These are phyloP conservation scores for Cryptosporidium canis DNA, from an alignment of 169 alveolate genomes.

Conservation along the genomic window DNA sequence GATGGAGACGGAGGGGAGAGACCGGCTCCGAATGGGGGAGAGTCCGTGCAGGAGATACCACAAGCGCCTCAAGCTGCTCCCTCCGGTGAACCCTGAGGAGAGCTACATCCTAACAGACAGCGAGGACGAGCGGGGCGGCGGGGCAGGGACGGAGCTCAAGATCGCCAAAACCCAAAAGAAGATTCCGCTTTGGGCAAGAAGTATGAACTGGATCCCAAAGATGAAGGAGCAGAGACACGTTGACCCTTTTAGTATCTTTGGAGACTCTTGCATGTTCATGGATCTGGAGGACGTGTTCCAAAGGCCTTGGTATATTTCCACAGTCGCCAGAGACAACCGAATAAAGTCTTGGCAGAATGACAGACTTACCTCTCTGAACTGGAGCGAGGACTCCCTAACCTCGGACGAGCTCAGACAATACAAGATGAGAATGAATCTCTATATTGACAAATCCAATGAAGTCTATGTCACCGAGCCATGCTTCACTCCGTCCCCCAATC, in stretches of 20 bases:
- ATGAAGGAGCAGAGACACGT: constrained; percentile 57
- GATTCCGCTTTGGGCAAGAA: constrained; percentile 71
- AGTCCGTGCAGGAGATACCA: constrained; percentile 71
- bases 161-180: constrained; percentile 9
- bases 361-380: constrained; percentile 43
- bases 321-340: constrained; percentile 58
- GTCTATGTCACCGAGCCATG: constrained; percentile 69
- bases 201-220: constrained; percentile 69
- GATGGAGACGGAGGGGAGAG: constrained; percentile 21
- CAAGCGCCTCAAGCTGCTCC: constrained; percentile 45
- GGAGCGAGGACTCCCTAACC: constrained; percentile 72
- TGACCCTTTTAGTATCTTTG: constrained; percentile 68
- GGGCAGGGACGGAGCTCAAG: background rate
- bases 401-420: constrained; percentile 56
- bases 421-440: constrained; percentile 41
- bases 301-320: constrained; percentile 64
- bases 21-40: constrained; percentile 31
- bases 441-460: constrained; percentile 53
- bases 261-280: constrained; percentile 72
- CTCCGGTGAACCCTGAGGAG: constrained; percentile 51
- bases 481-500: constrained; percentile 71
- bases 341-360: constrained; percentile 68
- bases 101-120: constrained; percentile 55
- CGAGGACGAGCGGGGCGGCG: constrained; percentile 32
- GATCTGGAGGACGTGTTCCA: constrained; percentile 69